phyloP scores from a whole-genome alignment of 208 protist genomes.

The Dictyostelium gargantuum region DNA sequence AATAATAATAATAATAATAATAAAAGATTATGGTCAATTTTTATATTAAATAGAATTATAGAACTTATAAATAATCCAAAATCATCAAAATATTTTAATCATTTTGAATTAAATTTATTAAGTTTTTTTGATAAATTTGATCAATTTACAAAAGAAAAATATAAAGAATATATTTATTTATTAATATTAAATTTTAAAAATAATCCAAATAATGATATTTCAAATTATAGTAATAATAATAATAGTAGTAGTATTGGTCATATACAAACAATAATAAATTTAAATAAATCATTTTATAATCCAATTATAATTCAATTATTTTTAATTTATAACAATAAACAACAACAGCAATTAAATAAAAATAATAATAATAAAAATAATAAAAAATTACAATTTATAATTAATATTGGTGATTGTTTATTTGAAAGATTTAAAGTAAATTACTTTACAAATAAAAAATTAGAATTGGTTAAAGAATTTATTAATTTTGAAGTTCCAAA shows the following conservation, averaged over 20 bases:
- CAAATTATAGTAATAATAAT: neutral
- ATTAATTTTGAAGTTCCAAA: neutral
- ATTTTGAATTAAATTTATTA: neutral
- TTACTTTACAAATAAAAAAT: too few species aligned
- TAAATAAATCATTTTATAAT: neutral
- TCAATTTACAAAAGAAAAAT: neutral
- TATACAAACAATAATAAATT: neutral
- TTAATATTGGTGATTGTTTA: neutral
- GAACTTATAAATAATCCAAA: neutral
- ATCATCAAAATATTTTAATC: neutral
- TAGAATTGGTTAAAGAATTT: neutral
- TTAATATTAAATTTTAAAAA: neutral
- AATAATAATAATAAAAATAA: too few species aligned
- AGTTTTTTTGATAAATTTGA: neutral
- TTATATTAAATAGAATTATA: neutral
- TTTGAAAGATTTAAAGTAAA: neutral
- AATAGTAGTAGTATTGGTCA: neutral
- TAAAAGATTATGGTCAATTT: neutral
- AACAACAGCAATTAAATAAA: neutral
- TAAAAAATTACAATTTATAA: neutral
- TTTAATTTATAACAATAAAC: neutral
- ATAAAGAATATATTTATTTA: neutral
- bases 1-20: neutral
- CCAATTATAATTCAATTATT: neutral
- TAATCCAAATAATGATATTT: neutral